Conservation (phyloP, 164 flowering plant genomes). For the Berberis thunbergii region DNA sequence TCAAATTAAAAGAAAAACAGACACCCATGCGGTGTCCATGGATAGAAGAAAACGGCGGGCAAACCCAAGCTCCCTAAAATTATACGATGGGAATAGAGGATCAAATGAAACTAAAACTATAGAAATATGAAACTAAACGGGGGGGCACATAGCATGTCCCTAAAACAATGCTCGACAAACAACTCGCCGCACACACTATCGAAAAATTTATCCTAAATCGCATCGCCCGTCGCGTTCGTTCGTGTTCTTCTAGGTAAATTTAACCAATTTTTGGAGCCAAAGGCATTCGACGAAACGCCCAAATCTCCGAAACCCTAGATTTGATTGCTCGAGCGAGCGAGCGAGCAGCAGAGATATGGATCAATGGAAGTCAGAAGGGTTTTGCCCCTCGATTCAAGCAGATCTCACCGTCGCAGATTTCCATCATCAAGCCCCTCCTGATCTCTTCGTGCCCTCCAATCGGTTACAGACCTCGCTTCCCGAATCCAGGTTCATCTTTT, state of each 20-base stretch:
- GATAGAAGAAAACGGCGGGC: too few relatives aligned
- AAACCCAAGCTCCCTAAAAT: too few relatives aligned
- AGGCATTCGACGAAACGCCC: neutral
- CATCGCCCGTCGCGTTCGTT: neutral
- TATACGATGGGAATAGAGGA: too few relatives aligned
- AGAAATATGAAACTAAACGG: too few relatives aligned
- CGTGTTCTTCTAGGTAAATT: neutral
- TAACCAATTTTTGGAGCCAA: neutral
- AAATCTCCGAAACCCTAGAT: slow-evolving; percentile 8
- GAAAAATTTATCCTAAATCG: neutral
- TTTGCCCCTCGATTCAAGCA: slow-evolving; percentile 16
- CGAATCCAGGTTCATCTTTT: slow-evolving; percentile 15
- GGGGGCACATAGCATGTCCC: neutral
- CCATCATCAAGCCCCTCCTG: slow-evolving; percentile 11
- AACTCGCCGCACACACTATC: too few relatives aligned
- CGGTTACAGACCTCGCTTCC: slow-evolving; percentile 10
- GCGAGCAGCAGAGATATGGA: slow-evolving; percentile 11
- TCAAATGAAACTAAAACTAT: too few relatives aligned
- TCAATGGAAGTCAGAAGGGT: slow-evolving; percentile 19
- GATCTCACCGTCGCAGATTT: slow-evolving; percentile 10
- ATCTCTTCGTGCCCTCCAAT: neutral
- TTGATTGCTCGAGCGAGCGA: neutral
- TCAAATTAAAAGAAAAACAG: too few relatives aligned
- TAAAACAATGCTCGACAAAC: neutral
- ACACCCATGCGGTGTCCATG: too few relatives aligned